These are phyloP conservation scores for Fusarium sublunatum DNA, from an alignment of 2,329 filamentous ascomycete species.

Conservation along the genomic window DNA sequence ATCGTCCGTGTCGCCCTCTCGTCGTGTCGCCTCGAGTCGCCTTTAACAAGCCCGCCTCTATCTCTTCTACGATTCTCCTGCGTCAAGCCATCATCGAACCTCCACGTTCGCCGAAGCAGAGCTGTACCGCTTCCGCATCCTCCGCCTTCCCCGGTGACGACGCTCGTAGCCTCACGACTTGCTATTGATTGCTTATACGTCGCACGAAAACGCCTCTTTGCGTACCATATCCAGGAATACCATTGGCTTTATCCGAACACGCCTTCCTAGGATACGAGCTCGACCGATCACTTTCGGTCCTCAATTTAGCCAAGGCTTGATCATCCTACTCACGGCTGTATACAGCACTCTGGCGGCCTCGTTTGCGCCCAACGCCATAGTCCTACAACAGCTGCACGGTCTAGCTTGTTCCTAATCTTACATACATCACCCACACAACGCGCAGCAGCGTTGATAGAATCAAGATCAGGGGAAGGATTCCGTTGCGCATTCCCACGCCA, in stretches of 20 bases:
- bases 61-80: slow-evolving; percentile 13
- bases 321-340: slow-evolving; percentile 43
- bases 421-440: slow-evolving; percentile 32
- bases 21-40: slow-evolving; percentile 27
- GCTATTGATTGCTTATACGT: slow-evolving; percentile 42
- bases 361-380: slow-evolving; percentile 40
- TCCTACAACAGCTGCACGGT: slow-evolving; percentile 36
- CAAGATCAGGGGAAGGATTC: slow-evolving; percentile 28
- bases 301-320: slow-evolving; percentile 37
- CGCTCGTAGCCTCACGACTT: slow-evolving; percentile 38
- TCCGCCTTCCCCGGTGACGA: slow-evolving; percentile 32
- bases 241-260: slow-evolving; percentile 42
- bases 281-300: slow-evolving; percentile 44
- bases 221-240: slow-evolving; percentile 39
- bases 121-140: slow-evolving; percentile 25
- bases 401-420: slow-evolving; percentile 23
- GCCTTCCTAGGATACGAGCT: slow-evolving; percentile 50
- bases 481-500: slow-evolving; percentile 37
- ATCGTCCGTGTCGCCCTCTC: slow-evolving; percentile 23
- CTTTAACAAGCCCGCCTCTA: slow-evolving; percentile 17
- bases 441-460: slow-evolving; percentile 28
- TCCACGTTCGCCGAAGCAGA: slow-evolving; percentile 33
- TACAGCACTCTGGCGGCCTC: slow-evolving; percentile 36
- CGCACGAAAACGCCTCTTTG: slow-evolving; percentile 42
- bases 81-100: slow-evolving; percentile 33